Evolutionary conservation across 441 rosid genomes (phyloP), one percentile per base, ranked within the genome.

Genomic region (Breynia disticha): DNA sequence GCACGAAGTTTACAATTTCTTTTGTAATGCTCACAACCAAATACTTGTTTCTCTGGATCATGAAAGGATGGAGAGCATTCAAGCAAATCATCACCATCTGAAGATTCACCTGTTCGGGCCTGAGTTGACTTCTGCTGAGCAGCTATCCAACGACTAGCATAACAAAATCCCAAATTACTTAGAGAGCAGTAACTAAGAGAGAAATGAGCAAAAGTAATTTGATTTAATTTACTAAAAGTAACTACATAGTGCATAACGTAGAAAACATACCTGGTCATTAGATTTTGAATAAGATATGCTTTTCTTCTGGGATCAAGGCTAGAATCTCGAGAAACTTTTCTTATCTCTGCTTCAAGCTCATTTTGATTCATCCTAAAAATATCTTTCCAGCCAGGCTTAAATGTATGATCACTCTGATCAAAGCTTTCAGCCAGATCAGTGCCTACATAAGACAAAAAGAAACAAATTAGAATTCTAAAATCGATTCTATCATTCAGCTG

Each of bases 381-480:
- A 71, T 93, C 96, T 74, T 93, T 93, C 98, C 98, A 93, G 13
- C 98, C 98, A 61, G 97, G 98, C 79, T 93, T 93, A 77, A 93
- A 93, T 46, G 77, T 84, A 49, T 73, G 72, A 66, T 88, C 95
- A 63, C 73, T 75, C 16, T 69, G 80, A 71, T 89, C 95, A 63
- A 86, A 56, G 67, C 78, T 76, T 71, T 77, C 93, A 46, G 50
- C 73, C 54, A 67, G 68, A 60, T 75, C 84, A 61, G 78, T 60
- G 21, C 73, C 89, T 82, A 67, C 50, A 55, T 52, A 28, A 45
- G 45, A 4, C 41, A 55, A n/a, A 62, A 50, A 16, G 37, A 57
- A 44, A 68, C 16, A 48, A 1, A 24, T 57, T 20, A 47, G 41
- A 57, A 66, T 20, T 45, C 18, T n/a, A 14, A 39, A 39, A 9